A percentile compares a stretch with the other conserved stretches of the same genome.
phyloP scores from a whole-genome alignment of 352 stramenopile genomes.

The Phytophthora idaei region DNA sequence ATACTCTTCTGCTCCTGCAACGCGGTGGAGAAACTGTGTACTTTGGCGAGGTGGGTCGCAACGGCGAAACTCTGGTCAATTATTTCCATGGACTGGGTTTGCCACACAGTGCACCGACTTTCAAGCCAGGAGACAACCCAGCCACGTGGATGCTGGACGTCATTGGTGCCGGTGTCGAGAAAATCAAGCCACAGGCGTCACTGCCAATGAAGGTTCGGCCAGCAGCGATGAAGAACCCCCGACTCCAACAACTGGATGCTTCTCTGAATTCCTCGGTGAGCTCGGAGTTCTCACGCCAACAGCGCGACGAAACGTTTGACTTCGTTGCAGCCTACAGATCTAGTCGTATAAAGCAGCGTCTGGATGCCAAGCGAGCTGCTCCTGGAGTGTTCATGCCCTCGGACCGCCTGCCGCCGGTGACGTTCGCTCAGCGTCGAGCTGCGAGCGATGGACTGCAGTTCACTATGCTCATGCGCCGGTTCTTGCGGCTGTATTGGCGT shows the following conservation, averaged over 20 bases:
- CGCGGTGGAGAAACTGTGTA: slow-evolving; percentile 85
- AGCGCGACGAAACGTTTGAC: slow-evolving; percentile 32
- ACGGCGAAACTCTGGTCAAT: slow-evolving; percentile 45
- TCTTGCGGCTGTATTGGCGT: slow-evolving; percentile 84
- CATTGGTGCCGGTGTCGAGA: slow-evolving; percentile 57
- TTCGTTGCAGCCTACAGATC: slow-evolving; percentile 43
- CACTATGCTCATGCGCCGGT: slow-evolving; percentile 56
- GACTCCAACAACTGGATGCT: slow-evolving; percentile 22
- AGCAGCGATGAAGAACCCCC: slow-evolving; percentile 5
- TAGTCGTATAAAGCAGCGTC: slow-evolving; percentile 35
- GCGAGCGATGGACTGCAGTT: slow-evolving; percentile 42
- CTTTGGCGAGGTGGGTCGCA: slow-evolving; percentile 77
- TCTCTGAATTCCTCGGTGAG: slow-evolving; percentile 29
- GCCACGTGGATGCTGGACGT: slow-evolving; percentile 89
- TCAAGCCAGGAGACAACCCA: slow-evolving; percentile 78
- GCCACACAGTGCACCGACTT: slow-evolving; percentile 30
- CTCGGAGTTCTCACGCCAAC: slow-evolving; percentile 22
- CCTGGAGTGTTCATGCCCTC: slow-evolving; percentile 47
- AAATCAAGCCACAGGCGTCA: slow-evolving; percentile 17
- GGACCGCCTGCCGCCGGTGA: slow-evolving; percentile 30
- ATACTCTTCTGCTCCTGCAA: slow-evolving; percentile 85
- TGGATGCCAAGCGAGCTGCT: slow-evolving; percentile 36
- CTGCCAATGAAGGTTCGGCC: slow-evolving; percentile 12
- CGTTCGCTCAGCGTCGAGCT: slow-evolving; percentile 37
- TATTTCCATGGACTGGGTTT: slow-evolving; percentile 68